Evolutionary conservation across 208 protist species (phyloP), one percentile per base, ranked within the genome.

Genomic region (Trypanosoma caninum): DNA sequence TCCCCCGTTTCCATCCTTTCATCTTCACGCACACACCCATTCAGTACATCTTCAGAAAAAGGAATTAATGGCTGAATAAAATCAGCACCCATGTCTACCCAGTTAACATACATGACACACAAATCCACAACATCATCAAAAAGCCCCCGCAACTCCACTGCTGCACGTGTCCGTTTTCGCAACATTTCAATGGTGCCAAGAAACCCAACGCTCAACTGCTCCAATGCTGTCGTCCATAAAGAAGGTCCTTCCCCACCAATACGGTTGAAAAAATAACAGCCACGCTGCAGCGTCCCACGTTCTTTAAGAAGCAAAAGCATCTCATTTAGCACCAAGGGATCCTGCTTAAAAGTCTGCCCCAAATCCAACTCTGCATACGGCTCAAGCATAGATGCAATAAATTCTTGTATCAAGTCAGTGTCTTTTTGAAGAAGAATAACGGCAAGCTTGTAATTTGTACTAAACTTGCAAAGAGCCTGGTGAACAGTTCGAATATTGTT

Each of bases 241-340:
- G 56, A 74, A 2, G 69, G 51, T 70, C 80, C 81, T 52, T 89
- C 81, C 31, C 83, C 88, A 11, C 67, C 74, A 22, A 85, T 60
- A 35, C 88, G 80, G 51, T 77, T 84, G 53, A 92, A 91, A 51
- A 95, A 91, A 70, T 95, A 95, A 64, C 85, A 91, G 10, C 84
- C 85, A 57, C 83, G 86, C 53, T 84, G 78, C 23, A 75, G 69
- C 16, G 69, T 76, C 3, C 60, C 68, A 14, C 81, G 80, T 14
- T 92, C 82, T 7, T 65, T 73, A 34, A 95, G 65, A 25, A 78
- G 58, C 14, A 58, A 38, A 61, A 80, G 76, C 28, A 95, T 63
- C 23, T 77, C 79, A n/a, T 74, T 70, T 27, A 91, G 59, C 46
- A 77, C 62, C 22, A 70, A 68, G 6, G 81, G 64, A 47, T 85